Conservation (phyloP, 164 flowering plant genomes). For the Akebia trifoliata region DNA sequence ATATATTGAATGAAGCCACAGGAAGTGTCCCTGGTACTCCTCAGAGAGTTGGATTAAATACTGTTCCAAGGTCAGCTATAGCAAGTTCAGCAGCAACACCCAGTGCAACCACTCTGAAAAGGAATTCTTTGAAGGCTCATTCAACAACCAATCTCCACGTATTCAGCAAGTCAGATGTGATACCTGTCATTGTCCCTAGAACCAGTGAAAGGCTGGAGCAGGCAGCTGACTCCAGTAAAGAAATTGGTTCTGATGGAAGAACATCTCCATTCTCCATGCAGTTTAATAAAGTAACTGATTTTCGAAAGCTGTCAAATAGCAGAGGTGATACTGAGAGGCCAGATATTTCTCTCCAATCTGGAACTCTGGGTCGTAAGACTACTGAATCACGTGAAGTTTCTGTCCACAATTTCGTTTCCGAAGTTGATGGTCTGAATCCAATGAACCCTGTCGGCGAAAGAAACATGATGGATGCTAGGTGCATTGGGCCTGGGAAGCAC, state of each 20-base stretch:
- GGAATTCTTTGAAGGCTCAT: conserved; percentile 44
- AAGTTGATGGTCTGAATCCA: conserved; percentile 28
- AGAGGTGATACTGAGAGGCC: conserved; percentile 54
- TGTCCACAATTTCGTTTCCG: conserved; percentile 37
- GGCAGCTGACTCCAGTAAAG: conserved; percentile 63
- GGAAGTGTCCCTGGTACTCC: conserved; percentile 77
- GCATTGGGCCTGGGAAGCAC: conserved; percentile 32
- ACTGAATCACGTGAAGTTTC: conserved; percentile 33
- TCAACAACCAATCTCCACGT: conserved; percentile 39
- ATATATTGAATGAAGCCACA: conserved; percentile 44
- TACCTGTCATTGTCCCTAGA: conserved; percentile 81
- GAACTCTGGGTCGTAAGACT: conserved; percentile 27
- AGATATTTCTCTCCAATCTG: conserved; percentile 33
- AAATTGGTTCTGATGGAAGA: conserved; percentile 43
- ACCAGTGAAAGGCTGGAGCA: conserved; percentile 44
- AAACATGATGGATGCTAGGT: conserved; percentile 40
- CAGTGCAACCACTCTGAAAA: conserved; percentile 40
- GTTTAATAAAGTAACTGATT: conserved; percentile 48
- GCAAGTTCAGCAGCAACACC: conserved; percentile 34
- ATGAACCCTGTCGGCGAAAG: conserved; percentile 37
- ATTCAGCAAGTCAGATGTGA: conserved; percentile 55
- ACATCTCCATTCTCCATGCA: conserved; percentile 46
- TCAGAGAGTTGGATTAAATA: conserved; percentile 47
- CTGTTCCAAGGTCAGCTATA: conserved; percentile 36
- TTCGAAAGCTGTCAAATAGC: conserved; percentile 41